phyloP scores from a whole-genome alignment of 1,284 basidiomycete genomes.

The Xerocomus minutiporus region DNA sequence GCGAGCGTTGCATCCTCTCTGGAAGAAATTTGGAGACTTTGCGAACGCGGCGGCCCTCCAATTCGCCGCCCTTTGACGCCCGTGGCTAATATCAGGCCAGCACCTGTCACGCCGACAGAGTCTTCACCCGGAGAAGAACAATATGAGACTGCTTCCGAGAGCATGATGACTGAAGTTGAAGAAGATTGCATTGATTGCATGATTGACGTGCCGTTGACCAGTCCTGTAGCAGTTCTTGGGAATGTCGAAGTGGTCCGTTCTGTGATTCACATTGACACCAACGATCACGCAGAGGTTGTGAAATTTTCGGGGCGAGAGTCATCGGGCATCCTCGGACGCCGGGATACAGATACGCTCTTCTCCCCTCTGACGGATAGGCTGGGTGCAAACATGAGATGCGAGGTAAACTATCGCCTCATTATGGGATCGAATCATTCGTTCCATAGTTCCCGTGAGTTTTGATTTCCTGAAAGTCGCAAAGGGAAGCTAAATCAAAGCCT shows the following conservation, averaged over 20 bases:
- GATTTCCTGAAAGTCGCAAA: neutral
- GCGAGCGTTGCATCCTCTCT: slow-evolving; percentile 40
- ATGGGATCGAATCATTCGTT: slow-evolving; percentile 53
- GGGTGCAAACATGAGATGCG: slow-evolving; percentile 46
- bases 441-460: slow-evolving; percentile 58
- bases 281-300: neutral
- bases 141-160: slow-evolving; percentile 27
- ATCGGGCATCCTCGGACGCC: slow-evolving; percentile 12
- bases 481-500: neutral
- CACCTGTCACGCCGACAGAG: slow-evolving; percentile 5
- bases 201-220: slow-evolving; percentile 19
- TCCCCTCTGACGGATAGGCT: slow-evolving; percentile 44
- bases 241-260: neutral
- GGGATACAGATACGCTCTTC: slow-evolving; percentile 44
- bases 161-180: slow-evolving; percentile 17
- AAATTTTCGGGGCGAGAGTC: slow-evolving; percentile 21
- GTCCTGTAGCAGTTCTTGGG: slow-evolving; percentile 9
- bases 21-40: slow-evolving; percentile 30
- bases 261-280: neutral
- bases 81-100: neutral
- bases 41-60: neutral
- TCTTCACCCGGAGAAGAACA: slow-evolving; percentile 25
- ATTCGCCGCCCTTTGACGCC: neutral
- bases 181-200: slow-evolving; percentile 11
- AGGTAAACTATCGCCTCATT: slow-evolving; percentile 57